These are phyloP conservation scores for Striga hermonthica DNA, from an alignment of 305 asterid genomes.

Conservation along the genomic window DNA sequence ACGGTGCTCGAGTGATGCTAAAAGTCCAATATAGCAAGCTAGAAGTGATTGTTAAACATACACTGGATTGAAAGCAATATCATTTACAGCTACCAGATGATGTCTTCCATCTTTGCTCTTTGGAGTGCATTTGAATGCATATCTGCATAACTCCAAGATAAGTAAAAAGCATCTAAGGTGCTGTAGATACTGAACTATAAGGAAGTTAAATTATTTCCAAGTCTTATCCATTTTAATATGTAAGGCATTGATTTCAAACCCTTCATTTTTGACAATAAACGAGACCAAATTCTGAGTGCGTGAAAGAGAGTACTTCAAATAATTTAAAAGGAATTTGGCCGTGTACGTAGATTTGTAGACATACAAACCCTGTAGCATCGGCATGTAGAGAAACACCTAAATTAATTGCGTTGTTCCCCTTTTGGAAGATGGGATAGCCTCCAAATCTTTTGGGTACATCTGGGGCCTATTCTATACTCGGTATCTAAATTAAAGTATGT, in stretches of 20 bases:
- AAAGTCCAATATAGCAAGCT: conserved; percentile 24
- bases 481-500: no score
- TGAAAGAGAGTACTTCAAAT: no score
- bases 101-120: conserved; percentile 50
- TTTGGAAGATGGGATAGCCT: background rate
- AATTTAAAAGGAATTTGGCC: background rate
- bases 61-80: conserved; percentile 73
- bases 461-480: background rate
- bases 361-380: no score
- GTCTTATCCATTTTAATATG: no score
- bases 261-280: no score
- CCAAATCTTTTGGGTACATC: conserved; percentile 2
- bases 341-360: background rate
- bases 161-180: conserved; percentile 20
- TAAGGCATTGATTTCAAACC: no score
- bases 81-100: conserved; percentile 65
- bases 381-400: no score
- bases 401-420: background rate
- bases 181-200: background rate
- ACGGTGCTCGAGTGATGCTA: conserved; percentile 6
- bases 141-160: conserved; percentile 47
- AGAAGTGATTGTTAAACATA: conserved; percentile 45
- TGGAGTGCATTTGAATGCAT: conserved; percentile 81
- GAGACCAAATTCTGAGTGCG: no score
- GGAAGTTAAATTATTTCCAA: conserved; percentile 13